Evolutionary conservation across 768 basidiomycete genomes (phyloP), one percentile per base, ranked within the genome.

Genomic region (Tulasnella sp.): DNA sequence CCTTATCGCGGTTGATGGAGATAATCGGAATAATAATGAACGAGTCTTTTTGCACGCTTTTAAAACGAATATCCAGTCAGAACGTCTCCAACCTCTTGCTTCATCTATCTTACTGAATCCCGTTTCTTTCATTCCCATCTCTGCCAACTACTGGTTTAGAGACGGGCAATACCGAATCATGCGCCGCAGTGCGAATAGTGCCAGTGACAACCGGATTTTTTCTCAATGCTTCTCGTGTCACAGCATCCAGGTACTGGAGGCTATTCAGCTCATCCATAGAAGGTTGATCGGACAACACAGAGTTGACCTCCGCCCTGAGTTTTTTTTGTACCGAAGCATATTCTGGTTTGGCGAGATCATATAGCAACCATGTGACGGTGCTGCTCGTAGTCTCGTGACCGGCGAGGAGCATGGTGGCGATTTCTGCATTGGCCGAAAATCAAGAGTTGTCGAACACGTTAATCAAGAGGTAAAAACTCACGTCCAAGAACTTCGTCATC

Each of bases 401-500:
- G 0, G 91, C 90, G 2, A 90, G 86, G 18, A 92, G 83, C 84
- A 91, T 91, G 0, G 91, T 92, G 0, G 90, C 90, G 0, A 91
- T 88, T 87, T 92, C 91, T 91, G 82, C 46, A 80, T 42, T 78
- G 16, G 16, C 54, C 41, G n/a, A 22, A 37, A 22, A 12, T 28
- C 48, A 82, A 34, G 76, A 54, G 22, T 24, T n/a, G 28, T 14
- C 37, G 14, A 11, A 28, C 7, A 11, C 4, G 4, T 20, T 24
- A 72, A 48, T 24, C 24, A 54, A 41, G 6, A 41, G n/a, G 28
- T 42, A 28, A 31, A 28, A 31, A 86, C 90, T 81, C 82, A 92
- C 88, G 90, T 11, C 87, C 86, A 2, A 92, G 80, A 20, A 94
- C 90, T 81, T 93, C 93, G 34, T 88, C 88, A 79, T 94, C 93